Percentiles rank a stretch among this genome's conserved stretches.
Conservation (phyloP, 805 yeast species). For the Nematodospora valgi region DNA sequence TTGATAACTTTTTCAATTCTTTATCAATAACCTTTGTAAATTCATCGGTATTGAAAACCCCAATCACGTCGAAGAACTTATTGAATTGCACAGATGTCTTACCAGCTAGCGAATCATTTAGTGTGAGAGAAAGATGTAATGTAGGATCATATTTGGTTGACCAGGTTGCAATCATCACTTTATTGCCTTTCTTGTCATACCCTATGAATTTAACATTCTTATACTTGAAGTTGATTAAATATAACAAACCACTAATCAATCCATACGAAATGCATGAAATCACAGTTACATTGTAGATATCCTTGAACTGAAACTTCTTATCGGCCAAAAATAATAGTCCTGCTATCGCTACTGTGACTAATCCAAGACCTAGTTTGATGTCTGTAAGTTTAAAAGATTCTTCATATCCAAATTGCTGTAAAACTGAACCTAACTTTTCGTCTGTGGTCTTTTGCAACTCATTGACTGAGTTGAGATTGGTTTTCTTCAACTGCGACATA, state of each 20-base stretch:
- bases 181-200: constrained; percentile 22
- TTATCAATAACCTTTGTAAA: constrained; percentile 11
- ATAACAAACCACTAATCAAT: constrained; percentile 29
- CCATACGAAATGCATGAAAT: constrained; percentile 37
- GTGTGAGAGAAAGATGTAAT: constrained; percentile 34
- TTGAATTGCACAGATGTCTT: constrained; percentile 29
- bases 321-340: constrained; percentile 47
- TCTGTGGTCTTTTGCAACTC: constrained; percentile 50
- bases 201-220: constrained; percentile 51
- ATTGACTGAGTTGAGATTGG: constrained; percentile 33
- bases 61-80: constrained; percentile 45
- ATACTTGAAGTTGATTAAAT: constrained; percentile 31
- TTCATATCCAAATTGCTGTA: constrained; percentile 43
- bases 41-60: constrained; percentile 25
- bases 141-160: constrained; percentile 45
- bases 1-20: constrained; percentile 10
- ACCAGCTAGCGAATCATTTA: constrained; percentile 21
- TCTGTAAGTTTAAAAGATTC: constrained; percentile 47
- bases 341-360: constrained; percentile 43
- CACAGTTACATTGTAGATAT: constrained; percentile 32
- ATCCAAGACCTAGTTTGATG: constrained; percentile 47
- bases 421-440: constrained; percentile 41
- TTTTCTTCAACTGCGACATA: constrained; percentile 15
- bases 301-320: constrained; percentile 44
- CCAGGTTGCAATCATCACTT: constrained; percentile 38